phyloP scores from a whole-genome alignment of 306 rosid species.

The Sindora glabra region DNA sequence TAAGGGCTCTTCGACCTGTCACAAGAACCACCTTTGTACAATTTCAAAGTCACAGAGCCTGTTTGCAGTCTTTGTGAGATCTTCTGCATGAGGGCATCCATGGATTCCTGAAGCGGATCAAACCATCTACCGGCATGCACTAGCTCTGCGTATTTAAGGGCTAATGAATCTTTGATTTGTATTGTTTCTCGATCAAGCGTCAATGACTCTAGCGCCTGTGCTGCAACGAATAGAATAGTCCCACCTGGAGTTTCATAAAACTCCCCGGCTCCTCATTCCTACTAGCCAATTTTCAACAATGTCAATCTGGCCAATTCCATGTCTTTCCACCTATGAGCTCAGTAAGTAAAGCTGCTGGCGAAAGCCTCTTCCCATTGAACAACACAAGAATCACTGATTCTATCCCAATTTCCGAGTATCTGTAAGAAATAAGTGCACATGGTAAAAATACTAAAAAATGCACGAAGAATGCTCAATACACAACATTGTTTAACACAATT shows the following conservation, averaged over 20 bases:
- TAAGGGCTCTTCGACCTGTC: constrained; percentile 55
- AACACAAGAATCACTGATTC: constrained; percentile 70
- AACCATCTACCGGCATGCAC: constrained; percentile 97
- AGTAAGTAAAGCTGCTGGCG: constrained; percentile 72
- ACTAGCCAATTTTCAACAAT: constrained; percentile 93
- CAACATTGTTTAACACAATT: too few species aligned
- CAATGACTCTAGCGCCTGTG: constrained; percentile 64
- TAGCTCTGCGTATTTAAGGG: constrained; percentile 86
- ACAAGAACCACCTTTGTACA: constrained; percentile 66
- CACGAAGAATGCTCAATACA: too few species aligned
- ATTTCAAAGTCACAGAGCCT: constrained; percentile 64
- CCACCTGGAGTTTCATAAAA: constrained; percentile 99
- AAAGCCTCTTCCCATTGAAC: constrained; percentile 56
- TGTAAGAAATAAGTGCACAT: constrained; percentile 16
- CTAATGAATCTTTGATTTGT: constrained; percentile 59
- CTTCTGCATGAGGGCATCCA: constrained; percentile 90
- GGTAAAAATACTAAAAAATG: too few species aligned
- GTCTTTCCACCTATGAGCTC: constrained; percentile 84
- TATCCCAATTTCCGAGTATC: constrained; percentile 74
- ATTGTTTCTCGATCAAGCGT: constrained; percentile 77
- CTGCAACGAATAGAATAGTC: constrained; percentile 80
- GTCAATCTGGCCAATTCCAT: constrained; percentile 84
- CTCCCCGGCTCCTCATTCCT: constrained; percentile 94
- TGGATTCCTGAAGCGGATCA: constrained; percentile 78
- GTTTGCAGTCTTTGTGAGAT: constrained; percentile 70